A percentile compares a stretch with the other conserved stretches of the same genome.
Evolutionary conservation across 192 early-diverging fungal genomes (phyloP).

Genomic region (Fimicolochytrium jonesii): DNA sequence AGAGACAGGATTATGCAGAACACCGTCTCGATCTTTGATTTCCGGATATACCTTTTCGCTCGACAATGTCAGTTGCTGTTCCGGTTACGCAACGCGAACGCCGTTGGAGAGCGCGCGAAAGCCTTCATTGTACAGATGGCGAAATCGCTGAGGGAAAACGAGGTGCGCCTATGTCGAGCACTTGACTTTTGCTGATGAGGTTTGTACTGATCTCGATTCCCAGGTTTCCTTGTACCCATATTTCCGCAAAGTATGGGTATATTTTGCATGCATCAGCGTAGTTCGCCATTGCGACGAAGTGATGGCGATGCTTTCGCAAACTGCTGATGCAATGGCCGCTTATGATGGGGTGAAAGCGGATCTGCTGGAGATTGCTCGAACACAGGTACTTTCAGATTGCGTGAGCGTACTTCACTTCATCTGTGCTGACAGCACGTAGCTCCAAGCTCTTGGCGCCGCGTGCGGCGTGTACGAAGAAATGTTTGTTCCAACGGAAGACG

Average conservation of each 20-base stretch:
- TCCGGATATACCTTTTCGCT: constrained; percentile 92
- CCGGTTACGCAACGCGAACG: constrained; percentile 57
- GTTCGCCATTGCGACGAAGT: constrained; percentile 75
- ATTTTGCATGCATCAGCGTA: constrained; percentile 70
- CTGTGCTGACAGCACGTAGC: constrained; percentile 32
- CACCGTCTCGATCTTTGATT: constrained; percentile 90
- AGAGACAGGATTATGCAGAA: constrained; percentile 86
- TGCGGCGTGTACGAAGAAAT: constrained; percentile 25
- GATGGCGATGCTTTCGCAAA: constrained; percentile 40
- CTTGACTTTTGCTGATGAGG: neutral
- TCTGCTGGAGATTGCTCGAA: constrained; percentile 65
- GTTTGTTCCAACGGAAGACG: neutral
- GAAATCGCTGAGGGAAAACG: constrained; percentile 65
- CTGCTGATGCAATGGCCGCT: constrained; percentile 39
- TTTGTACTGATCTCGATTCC: neutral
- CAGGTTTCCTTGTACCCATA: constrained; percentile 45
- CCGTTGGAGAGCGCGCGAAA: constrained; percentile 67
- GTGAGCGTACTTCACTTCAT: constrained; percentile 1
- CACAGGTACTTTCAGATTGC: constrained; percentile 55
- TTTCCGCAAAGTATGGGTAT: constrained; percentile 81
- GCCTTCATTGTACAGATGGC: constrained; percentile 71
- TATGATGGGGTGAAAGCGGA: constrained; percentile 77
- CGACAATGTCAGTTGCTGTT: constrained; percentile 81
- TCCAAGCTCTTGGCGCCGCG: constrained; percentile 69
- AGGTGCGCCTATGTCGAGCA: constrained; percentile 33